Conservation (phyloP, 305 asterid species). For the Fraxinus velutina region DNA sequence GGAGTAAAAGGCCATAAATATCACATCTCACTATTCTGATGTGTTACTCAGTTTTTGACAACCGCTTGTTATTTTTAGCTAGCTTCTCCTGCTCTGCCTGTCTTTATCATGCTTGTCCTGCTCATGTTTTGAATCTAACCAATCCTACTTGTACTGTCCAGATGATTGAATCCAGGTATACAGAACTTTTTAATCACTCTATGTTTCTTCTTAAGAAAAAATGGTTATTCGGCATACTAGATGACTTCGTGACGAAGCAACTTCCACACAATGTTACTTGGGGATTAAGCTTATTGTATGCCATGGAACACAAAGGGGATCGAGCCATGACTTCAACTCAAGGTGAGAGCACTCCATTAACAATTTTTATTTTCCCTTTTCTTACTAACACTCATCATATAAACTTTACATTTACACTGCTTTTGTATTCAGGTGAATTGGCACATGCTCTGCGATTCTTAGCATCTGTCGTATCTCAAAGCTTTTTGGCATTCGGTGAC, state of each 20-base stretch:
- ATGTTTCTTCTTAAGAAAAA: conserved; percentile 75
- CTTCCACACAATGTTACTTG: conserved; percentile 97
- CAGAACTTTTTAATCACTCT: conserved; percentile 78
- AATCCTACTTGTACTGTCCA: conserved; percentile 34
- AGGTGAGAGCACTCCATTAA: conserved; percentile 45
- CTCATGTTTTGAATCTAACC: conserved; percentile 6
- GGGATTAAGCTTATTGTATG: conserved; percentile 95
- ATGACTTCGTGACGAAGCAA: conserved; percentile 92
- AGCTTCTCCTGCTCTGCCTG: conserved; percentile 20
- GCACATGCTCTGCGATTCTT: conserved; percentile 93
- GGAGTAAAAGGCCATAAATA: not conserved
- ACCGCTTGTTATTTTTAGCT: conserved; percentile 5
- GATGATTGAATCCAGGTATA: conserved; percentile 85
- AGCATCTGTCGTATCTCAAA: conserved; percentile 98
- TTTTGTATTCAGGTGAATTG: conserved; percentile 66
- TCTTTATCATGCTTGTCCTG: conserved; percentile 22
- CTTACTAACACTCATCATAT: conserved; percentile 1
- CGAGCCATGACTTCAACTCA: conserved; percentile 93
- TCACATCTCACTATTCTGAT: not conserved
- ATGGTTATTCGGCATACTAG: conserved; percentile 87
- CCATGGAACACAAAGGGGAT: conserved; percentile 90
- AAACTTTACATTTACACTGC: not conserved
- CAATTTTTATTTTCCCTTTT: not conserved
- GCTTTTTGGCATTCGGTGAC: conserved; percentile 98
- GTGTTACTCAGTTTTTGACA: not conserved